A percentile compares a stretch with the other conserved stretches of the same genome.
Conservation (phyloP, 2,329 filamentous ascomycete species). For the Lanzia echinophila region DNA sequence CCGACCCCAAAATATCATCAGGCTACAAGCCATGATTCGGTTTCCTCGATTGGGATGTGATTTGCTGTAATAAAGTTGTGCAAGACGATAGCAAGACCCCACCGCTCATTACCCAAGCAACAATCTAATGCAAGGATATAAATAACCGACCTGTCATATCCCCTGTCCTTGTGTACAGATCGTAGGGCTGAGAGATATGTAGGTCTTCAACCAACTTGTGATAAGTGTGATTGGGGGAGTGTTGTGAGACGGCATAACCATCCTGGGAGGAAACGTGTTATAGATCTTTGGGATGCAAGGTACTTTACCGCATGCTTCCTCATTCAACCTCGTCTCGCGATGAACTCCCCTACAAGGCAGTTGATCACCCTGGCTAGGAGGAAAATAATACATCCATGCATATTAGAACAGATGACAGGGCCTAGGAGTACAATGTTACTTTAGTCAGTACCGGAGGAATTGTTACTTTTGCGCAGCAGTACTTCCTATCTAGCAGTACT, state of each 20-base stretch:
- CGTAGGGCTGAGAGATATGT: slow-evolving; percentile 8
- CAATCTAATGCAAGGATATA: slow-evolving; percentile 2
- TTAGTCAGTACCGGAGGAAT: background rate
- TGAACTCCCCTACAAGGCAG: background rate
- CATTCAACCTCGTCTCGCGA: too few species aligned
- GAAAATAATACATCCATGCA: too few species aligned
- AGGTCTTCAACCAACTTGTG: background rate
- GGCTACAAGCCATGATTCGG: too few species aligned
- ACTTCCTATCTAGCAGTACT: background rate
- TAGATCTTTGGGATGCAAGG: slow-evolving; percentile 6
- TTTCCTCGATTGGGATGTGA: background rate
- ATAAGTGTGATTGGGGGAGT: slow-evolving; percentile 1
- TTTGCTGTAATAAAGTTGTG: background rate
- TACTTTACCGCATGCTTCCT: background rate
- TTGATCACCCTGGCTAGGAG: too few species aligned
- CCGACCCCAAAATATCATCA: background rate
- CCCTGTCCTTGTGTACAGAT: slow-evolving; percentile 4
- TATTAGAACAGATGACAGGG: too few species aligned
- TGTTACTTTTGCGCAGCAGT: background rate
- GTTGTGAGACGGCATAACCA: background rate
- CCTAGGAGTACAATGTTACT: too few species aligned
- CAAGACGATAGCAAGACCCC: background rate
- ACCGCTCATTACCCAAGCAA: background rate
- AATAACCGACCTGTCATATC: slow-evolving; percentile 6
- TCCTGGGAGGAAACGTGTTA: slow-evolving; percentile 9